Evolutionary conservation across 2,329 filamentous ascomycete species (phyloP).

Genomic region (Trichoderma sp.): DNA sequence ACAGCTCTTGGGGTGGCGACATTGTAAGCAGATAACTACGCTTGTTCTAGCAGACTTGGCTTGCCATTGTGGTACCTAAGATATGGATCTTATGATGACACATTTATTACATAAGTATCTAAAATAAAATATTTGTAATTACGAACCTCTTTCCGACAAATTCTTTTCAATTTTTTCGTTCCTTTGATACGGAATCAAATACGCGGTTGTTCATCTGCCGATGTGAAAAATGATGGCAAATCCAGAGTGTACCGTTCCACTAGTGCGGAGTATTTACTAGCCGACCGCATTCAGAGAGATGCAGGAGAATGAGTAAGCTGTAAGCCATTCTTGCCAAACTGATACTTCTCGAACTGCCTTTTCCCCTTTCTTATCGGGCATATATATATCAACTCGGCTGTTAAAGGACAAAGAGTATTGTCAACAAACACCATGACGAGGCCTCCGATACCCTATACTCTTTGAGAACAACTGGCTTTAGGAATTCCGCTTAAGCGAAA

Average conservation of each 20-base stretch:
- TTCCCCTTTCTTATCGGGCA: neutral
- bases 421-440: neutral
- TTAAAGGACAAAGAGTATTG: neutral
- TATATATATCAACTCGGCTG: neutral
- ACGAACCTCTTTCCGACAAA: neutral
- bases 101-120: neutral
- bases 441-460: neutral
- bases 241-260: neutral
- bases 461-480: neutral
- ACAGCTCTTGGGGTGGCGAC: neutral
- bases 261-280: neutral
- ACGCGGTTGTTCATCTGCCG: neutral
- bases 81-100: neutral
- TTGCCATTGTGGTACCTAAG: neutral
- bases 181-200: neutral
- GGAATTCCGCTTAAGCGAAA: neutral
- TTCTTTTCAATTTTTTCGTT: neutral
- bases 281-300: neutral
- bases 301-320: neutral
- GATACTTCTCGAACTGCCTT: neutral
- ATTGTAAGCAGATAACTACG: neutral
- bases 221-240: neutral
- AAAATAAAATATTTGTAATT: neutral
- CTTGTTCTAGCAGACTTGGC: neutral
- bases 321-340: neutral